Evolutionary conservation across 441 rosid genomes (phyloP).

Genomic region (Theobroma grandiflorum): DNA sequence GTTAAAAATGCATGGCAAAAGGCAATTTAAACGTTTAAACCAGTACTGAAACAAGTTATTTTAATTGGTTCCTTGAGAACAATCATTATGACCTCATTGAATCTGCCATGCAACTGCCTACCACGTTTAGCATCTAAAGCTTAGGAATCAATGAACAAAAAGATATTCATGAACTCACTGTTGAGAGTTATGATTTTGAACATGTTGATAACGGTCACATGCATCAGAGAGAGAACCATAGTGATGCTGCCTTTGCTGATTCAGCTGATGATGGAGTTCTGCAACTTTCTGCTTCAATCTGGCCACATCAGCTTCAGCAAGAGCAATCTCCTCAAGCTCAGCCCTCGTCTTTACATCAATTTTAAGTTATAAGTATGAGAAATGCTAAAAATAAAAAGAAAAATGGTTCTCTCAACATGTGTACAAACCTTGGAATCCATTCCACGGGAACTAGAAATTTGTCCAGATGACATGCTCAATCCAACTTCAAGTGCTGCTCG

Average conservation of each 20-base stretch:
- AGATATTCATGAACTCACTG: constrained; percentile 63
- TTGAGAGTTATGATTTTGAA: constrained; percentile 76
- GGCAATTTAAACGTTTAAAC: background rate
- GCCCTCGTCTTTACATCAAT: constrained; percentile 85
- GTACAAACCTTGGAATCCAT: constrained; percentile 89
- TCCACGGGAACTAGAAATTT: constrained; percentile 80
- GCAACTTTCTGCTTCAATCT: constrained; percentile 98
- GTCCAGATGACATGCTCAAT: constrained; percentile 97
- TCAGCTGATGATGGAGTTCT: constrained; percentile 97
- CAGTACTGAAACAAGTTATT: background rate
- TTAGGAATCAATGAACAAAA: background rate
- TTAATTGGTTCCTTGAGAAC: background rate
- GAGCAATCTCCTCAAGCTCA: constrained; percentile 99
- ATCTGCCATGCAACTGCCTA: constrained; percentile 14
- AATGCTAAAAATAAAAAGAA: constrained; percentile 25
- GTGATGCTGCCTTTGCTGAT: constrained; percentile 92
- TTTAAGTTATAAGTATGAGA: constrained; percentile 37
- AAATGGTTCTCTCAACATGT: constrained; percentile 20
- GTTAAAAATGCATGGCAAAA: constrained; percentile 6
- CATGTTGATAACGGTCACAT: constrained; percentile 79
- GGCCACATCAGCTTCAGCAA: constrained; percentile 99
- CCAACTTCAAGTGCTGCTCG: constrained; percentile 98
- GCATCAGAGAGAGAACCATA: constrained; percentile 81
- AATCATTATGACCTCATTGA: constrained; percentile 15
- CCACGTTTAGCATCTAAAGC: background rate